Evolutionary conservation across 2,329 filamentous ascomycete genomes (phyloP), one percentile per base, ranked within the genome.

Genomic region (Cercospora sp.): DNA sequence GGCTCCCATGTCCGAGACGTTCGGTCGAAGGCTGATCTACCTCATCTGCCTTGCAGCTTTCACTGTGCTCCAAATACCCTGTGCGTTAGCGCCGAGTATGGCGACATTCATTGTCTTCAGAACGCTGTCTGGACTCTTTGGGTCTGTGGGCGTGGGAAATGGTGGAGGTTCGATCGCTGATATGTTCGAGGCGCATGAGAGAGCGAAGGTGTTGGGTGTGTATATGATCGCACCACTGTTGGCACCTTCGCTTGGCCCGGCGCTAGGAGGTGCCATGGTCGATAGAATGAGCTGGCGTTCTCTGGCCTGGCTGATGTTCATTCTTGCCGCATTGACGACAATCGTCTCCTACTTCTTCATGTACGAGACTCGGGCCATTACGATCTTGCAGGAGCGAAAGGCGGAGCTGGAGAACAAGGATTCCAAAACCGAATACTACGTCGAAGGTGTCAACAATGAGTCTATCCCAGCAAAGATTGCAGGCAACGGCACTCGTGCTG

Each of bases 111-210:
- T 85, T 45, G 77, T 77, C 1, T 74, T 84, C 16, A 77, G 83
- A 40, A 81, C 81, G 4, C 68, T 85, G 7, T 75, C 80, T 3
- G 83, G 83, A 1, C 82, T 84, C 72, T 84, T 84, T 70, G 83
- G 83, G 1, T 83, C 81, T 70, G 80, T 85, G 0, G 82, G 82
- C 0, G 81, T 85, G 55, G 82, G 82, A 0, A 85, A 83, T 74
- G 84, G 84, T 1, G 83, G 83, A 5, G 83, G 83, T 1, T 83
- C 80, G 0, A 83, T 85, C 26, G 79, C 76, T 57, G 84, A 85
- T 63, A 85, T 85, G 82, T 85, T 84, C 62, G 70, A 79, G 12
- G 80, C 80, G 0, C 78, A 73, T 34, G 80, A 84, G 69, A 75
- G 84, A 69, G 83, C 82, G 18, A 78, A 79, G 16, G 79, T 83